Percentiles rank a stretch among this genome's conserved stretches.
Evolutionary conservation across 106 monocot species (phyloP).

Genomic region (Dendrobium catenatum): DNA sequence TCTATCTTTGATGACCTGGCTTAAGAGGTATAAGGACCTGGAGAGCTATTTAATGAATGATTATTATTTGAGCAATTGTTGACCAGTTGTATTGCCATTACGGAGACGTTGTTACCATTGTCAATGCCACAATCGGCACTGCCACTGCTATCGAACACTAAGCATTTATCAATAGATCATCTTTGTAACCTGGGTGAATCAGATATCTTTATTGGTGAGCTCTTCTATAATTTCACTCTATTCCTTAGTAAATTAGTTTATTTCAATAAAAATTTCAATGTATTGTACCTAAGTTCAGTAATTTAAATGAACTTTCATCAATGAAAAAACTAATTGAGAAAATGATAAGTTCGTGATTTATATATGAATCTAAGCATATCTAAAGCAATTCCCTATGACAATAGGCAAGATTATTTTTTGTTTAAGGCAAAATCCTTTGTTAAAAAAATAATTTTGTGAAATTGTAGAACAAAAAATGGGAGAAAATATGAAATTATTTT

Average conservation of each 20-base stretch:
- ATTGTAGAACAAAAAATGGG: not conserved
- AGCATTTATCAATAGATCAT: not conserved
- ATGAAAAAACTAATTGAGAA: no score
- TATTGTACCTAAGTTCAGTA: no score
- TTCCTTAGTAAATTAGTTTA: no score
- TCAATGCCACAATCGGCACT: not conserved
- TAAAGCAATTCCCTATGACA: no score
- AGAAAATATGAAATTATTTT: no score
- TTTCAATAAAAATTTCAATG: no score
- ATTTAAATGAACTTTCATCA: no score
- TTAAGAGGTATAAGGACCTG: constrained; percentile 16
- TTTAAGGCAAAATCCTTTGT: no score
- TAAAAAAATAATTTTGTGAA: no score
- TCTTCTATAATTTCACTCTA: not conserved
- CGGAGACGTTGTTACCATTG: not conserved
- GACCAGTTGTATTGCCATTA: not conserved
- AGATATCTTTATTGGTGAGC: not conserved
- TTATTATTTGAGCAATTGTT: not conserved
- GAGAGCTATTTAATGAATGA: not conserved
- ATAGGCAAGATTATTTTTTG: no score
- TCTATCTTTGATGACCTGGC: constrained; percentile 35
- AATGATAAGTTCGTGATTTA: no score
- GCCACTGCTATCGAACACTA: not conserved
- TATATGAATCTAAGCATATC: no score
- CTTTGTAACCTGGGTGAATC: constrained; percentile 3